phyloP scores from a whole-genome alignment of 164 flowering plant species.

The Euptelea pleiosperma region DNA sequence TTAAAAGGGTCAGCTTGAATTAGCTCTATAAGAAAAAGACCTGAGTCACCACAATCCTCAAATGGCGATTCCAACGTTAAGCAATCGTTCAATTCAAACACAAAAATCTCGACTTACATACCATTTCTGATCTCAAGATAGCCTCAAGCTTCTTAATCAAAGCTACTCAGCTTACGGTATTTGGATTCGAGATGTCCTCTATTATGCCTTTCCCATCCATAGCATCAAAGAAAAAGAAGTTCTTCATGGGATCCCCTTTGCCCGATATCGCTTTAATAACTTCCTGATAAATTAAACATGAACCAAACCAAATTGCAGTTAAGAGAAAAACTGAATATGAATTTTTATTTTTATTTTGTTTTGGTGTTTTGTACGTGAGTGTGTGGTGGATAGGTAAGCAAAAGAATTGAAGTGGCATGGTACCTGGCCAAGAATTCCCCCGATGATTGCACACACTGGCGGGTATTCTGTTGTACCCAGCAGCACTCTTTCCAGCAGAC shows the following conservation, averaged over 20 bases:
- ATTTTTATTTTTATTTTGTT: no score
- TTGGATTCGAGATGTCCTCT: slow-evolving; percentile 58
- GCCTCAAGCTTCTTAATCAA: not conserved
- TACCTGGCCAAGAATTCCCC: slow-evolving; percentile 98
- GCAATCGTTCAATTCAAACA: no score
- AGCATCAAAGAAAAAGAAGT: slow-evolving; percentile 88
- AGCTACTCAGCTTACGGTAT: slow-evolving; percentile 11
- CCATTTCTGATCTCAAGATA: not conserved
- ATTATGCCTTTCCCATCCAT: slow-evolving; percentile 86
- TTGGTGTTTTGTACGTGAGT: no score
- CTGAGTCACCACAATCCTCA: not conserved
- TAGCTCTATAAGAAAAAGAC: not conserved
- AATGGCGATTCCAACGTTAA: not conserved
- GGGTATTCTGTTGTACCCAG: slow-evolving; percentile 62
- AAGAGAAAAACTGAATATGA: no score
- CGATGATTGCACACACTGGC: slow-evolving; percentile 87
- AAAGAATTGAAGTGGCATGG: not conserved
- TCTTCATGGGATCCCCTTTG: slow-evolving; percentile 90
- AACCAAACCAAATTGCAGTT: not conserved
- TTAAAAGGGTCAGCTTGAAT: not conserved
- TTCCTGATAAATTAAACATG: slow-evolving; percentile 47
- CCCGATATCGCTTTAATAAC: slow-evolving; percentile 94
- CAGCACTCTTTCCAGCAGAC: slow-evolving; percentile 68
- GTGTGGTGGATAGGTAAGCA: no score
- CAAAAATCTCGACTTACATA: not conserved